Base-by-base conservation (phyloP, 306 rosid genomes). In the Purshia tridentata region DNA sequence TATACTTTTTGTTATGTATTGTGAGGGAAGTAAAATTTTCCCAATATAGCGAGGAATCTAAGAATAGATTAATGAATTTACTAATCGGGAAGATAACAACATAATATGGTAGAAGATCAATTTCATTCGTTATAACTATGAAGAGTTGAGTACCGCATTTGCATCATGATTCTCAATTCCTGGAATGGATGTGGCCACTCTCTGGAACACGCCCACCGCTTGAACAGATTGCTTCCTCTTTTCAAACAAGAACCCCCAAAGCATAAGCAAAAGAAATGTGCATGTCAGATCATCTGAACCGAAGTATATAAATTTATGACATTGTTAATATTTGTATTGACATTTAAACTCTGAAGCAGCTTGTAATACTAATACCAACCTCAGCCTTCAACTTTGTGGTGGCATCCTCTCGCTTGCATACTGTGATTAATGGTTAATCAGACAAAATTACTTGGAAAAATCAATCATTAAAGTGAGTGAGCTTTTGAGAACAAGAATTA, bases 91-190 rank as follows among this genome's bases (percentile, higher is more conserved):
- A 20, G 12, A 22, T 47, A 12, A 23, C 22, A 7, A 23, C 19
- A 13, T 20, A 45, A 19, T 18, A 16, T 6, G 6, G 13, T 9
- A 19, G 6, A 55, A 10, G 37, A 20, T 9, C 35, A 3, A 29
- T 29, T 29, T 29, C 35, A 29, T 29, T 29, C 35, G 35, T 29
- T 29, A 29, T 1, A 29, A 29, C 2, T 15, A 8, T 7, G 47
- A 39, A 6, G n/a, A 68, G 10, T 51, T 16, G 67, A 64, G 81
- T 89, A 91, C 96, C 84, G 97, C 81, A 74, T 89, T 88, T 59
- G 97, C 97, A 70, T 93, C 96, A 61, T 93, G 98, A 79, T 69
- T 78, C 80, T 92, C 91, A 44, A 92, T 73, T 63, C 96, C 86
- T 47, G 96, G 94, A 63, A 93, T 83, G 70, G 94, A 82, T 56